Percentiles rank a stretch among this genome's conserved stretches.
Evolutionary conservation across 2,329 filamentous ascomycete genomes (phyloP).

Genomic region (Neonectria neomacrospora): DNA sequence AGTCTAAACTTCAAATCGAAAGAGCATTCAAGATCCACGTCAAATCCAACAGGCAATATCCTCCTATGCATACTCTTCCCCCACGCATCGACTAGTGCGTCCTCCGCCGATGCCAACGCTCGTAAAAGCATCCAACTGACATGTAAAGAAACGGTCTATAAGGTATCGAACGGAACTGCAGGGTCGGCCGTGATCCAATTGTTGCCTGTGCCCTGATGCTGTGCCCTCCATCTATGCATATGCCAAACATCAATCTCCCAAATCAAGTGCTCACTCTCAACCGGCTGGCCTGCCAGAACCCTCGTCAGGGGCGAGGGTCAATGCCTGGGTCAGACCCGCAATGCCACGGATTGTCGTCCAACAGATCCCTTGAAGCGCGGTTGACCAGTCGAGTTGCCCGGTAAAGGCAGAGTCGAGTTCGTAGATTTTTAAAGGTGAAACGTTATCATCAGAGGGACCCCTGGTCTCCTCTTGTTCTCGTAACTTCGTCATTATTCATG

Average conservation of each 20-base stretch:
- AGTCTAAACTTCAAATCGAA: conserved; percentile 14
- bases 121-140: conserved; percentile 34
- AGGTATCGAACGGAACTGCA: conserved; percentile 45
- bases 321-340: conserved; percentile 13
- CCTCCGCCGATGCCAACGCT: conserved; percentile 29
- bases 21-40: conserved; percentile 4
- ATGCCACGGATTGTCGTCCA: conserved; percentile 29
- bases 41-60: conserved; percentile 8
- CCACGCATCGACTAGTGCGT: conserved; percentile 24
- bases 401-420: conserved; percentile 37
- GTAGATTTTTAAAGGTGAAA: conserved; percentile 39
- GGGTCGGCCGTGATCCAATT: conserved; percentile 30
- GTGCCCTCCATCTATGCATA: conserved; percentile 40
- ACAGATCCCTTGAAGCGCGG: conserved; percentile 25
- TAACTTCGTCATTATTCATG: conserved; percentile 44
- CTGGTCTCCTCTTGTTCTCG: conserved; percentile 38
- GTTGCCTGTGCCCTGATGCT: conserved; percentile 32
- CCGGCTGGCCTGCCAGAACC: conserved; percentile 7
- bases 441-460: conserved; percentile 42
- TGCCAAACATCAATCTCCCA: conserved; percentile 39
- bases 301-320: conserved; percentile 8
- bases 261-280: conserved; percentile 35
- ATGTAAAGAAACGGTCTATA: conserved; percentile 45
- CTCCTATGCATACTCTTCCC: conserved; percentile 23
- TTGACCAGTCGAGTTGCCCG: conserved; percentile 28